phyloP scores from a whole-genome alignment of 371 early-diverging fungal genomes.

The Mortierella sp. region DNA sequence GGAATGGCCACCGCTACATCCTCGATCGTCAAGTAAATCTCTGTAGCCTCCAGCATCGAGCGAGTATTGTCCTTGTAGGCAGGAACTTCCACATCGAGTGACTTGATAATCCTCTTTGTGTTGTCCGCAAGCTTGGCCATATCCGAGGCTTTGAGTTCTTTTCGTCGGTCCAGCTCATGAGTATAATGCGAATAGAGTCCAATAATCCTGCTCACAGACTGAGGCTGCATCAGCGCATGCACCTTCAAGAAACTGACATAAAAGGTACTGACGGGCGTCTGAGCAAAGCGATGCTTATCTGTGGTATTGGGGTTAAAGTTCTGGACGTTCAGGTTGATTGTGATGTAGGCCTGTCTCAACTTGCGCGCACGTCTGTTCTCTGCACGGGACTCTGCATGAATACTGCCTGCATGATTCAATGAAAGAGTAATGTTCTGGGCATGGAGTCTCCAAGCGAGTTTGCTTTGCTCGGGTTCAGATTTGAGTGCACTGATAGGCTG shows the following conservation, averaged over 20 bases:
- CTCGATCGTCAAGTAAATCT: constrained; percentile 61
- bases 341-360: constrained; percentile 75
- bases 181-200: constrained; percentile 78
- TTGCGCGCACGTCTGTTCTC: constrained; percentile 55
- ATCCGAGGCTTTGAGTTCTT: constrained; percentile 68
- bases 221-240: constrained; percentile 82
- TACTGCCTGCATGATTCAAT: constrained; percentile 61
- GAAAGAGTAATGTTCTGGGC: constrained; percentile 69
- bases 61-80: constrained; percentile 61
- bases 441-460: constrained; percentile 63
- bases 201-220: constrained; percentile 74
- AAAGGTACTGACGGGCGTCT: constrained; percentile 56
- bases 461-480: constrained; percentile 18
- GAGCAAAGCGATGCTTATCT: constrained; percentile 30
- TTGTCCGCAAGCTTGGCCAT: constrained; percentile 71
- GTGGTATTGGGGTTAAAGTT: constrained; percentile 56
- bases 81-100: constrained; percentile 61
- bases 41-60: constrained; percentile 66
- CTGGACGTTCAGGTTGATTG: constrained; percentile 72
- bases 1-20: constrained; percentile 79
- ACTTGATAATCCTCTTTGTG: constrained; percentile 73
- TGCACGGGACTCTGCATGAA: constrained; percentile 40
- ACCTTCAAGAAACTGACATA: constrained; percentile 67
- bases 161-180: constrained; percentile 68
- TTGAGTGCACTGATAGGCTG: constrained; percentile 16